Percentiles rank a stretch among this genome's conserved stretches.
These are phyloP conservation scores for Spiraea crenata DNA, from an alignment of 331 rosid species.

Conservation along the genomic window DNA sequence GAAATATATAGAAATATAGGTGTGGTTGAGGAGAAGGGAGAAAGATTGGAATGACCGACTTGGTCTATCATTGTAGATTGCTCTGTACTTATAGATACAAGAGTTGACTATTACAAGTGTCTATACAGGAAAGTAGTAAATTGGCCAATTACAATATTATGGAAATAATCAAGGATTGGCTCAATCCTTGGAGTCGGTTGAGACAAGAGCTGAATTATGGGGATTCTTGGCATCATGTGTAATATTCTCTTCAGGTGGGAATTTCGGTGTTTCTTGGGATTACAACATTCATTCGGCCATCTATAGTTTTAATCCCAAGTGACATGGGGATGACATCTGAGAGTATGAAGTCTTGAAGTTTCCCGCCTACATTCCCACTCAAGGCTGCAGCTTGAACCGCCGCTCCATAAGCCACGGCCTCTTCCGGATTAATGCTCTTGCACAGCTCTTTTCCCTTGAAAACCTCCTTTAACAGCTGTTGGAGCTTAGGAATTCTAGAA, in stretches of 20 bases:
- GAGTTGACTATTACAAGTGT: too few relatives aligned
- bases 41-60: slow-evolving; percentile 39
- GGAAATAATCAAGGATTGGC: too few relatives aligned
- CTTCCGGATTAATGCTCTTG: neutral
- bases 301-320: neutral
- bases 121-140: too few relatives aligned
- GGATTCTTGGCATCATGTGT: too few relatives aligned
- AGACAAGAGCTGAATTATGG: neutral
- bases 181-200: too few relatives aligned
- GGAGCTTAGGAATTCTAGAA: slow-evolving; percentile 9
- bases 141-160: too few relatives aligned
- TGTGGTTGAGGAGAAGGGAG: neutral
- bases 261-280: slow-evolving; percentile 1
- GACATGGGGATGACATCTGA: neutral
- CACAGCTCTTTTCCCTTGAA: slow-evolving; percentile 7
- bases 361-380: neutral
- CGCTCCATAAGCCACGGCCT: slow-evolving; percentile 10
- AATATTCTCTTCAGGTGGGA: slow-evolving; percentile 1
- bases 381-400: slow-evolving; percentile 5
- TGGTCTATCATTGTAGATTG: neutral
- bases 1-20: neutral
- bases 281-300: neutral
- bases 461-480: neutral
- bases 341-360: neutral
- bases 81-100: too few relatives aligned